Conservation (phyloP, 371 early-diverging fungal species). For the Batkoa obscura region DNA sequence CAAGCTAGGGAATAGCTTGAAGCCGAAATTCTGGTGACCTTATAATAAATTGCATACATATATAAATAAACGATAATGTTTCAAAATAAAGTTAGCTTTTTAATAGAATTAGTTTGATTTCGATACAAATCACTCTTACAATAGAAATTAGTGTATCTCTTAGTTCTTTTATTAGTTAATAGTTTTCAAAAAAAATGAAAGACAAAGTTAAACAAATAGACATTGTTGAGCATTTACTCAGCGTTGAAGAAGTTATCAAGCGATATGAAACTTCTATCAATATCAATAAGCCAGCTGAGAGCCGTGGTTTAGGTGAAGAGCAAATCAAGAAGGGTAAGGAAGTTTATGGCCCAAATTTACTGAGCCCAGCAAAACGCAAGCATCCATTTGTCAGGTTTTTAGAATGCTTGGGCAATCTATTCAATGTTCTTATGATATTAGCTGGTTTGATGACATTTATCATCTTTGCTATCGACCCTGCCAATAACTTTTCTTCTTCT, state of each 20-base stretch:
- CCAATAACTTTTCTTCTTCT: conserved; percentile 5
- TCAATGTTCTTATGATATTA: conserved; percentile 69
- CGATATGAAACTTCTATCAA: neutral
- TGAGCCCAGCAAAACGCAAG: neutral
- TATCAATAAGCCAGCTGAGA: neutral
- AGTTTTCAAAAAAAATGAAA: too few species aligned
- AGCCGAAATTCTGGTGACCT: too few species aligned
- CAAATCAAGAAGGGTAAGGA: neutral
- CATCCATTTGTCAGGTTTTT: conserved; percentile 20
- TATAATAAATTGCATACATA: too few species aligned
- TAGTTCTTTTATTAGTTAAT: too few species aligned
- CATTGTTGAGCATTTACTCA: neutral
- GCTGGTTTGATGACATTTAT: conserved; percentile 65
- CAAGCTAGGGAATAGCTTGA: too few species aligned
- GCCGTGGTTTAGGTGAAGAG: neutral
- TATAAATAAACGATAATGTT: too few species aligned
- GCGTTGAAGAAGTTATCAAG: neutral
- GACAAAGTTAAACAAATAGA: too few species aligned
- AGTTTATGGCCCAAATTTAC: neutral
- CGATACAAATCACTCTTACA: too few species aligned
- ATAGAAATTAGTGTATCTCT: too few species aligned
- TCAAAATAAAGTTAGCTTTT: too few species aligned
- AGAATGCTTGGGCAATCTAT: conserved; percentile 46
- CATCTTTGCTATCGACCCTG: conserved; percentile 41
- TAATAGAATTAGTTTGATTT: too few species aligned